Conservation (phyloP, 805 yeast genomes). For the Metschnikowia proteae region DNA sequence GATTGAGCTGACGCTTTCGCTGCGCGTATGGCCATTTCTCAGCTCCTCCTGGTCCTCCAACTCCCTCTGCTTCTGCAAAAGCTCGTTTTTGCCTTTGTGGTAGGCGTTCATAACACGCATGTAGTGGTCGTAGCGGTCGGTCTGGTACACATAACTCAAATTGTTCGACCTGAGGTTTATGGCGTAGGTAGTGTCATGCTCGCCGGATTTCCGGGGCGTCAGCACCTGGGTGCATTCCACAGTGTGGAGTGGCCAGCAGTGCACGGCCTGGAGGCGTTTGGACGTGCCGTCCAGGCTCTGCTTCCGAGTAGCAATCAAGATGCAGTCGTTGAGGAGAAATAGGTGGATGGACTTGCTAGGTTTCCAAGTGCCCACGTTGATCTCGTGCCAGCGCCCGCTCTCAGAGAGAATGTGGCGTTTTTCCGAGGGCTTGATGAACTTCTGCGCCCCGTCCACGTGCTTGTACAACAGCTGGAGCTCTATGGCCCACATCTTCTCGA, state of each 20-base stretch:
- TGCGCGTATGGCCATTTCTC: conserved; percentile 11
- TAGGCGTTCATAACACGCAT: conserved; percentile 51
- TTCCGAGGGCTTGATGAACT: conserved; percentile 65
- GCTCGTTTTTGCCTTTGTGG: conserved; percentile 58
- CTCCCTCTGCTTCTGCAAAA: conserved; percentile 28
- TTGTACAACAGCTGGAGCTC: conserved; percentile 67
- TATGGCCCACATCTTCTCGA: conserved; percentile 78
- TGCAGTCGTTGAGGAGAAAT: conserved; percentile 71
- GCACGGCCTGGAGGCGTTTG: conserved; percentile 57
- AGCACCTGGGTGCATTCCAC: conserved; percentile 44
- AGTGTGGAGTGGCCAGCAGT: conserved; percentile 74
- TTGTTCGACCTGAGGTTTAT: conserved; percentile 48
- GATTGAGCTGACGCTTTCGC: conserved; percentile 9
- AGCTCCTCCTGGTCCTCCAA: conserved; percentile 17
- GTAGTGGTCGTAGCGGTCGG: conserved; percentile 57
- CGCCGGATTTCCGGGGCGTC: conserved; percentile 19
- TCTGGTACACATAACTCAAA: conserved; percentile 53
- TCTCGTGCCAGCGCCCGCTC: conserved; percentile 80
- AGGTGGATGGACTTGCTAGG: conserved; percentile 72
- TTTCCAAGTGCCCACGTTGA: conserved; percentile 82
- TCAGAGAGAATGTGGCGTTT: conserved; percentile 80
- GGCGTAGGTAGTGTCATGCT: conserved; percentile 30
- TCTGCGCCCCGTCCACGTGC: conserved; percentile 90
- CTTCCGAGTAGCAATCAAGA: conserved; percentile 68
- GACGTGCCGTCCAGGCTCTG: conserved; percentile 24